Conservation (phyloP, 139 green algal genomes). For the Chlorokybus atmophyticus region DNA sequence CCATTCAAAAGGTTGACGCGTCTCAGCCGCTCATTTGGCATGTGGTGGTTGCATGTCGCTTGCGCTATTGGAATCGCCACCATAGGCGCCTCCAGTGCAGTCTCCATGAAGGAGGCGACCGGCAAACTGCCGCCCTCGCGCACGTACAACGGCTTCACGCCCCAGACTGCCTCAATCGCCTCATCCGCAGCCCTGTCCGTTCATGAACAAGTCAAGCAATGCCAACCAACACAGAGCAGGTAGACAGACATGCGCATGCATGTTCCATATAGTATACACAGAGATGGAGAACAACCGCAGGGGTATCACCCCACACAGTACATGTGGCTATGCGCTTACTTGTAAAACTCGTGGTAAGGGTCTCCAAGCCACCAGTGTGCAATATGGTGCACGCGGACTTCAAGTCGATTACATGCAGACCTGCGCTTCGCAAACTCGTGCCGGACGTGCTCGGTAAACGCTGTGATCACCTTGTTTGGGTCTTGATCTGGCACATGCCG, state of each 20-base stretch:
- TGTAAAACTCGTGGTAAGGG: constrained; percentile 38
- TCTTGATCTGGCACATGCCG: constrained; percentile 56
- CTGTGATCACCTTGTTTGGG: constrained; percentile 41
- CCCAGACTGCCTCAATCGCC: constrained; percentile 38
- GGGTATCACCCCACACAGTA: too few species aligned
- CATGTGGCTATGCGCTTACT: too few species aligned
- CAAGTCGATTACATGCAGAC: constrained; percentile 50
- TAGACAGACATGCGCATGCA: too few species aligned
- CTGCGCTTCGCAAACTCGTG: constrained; percentile 65
- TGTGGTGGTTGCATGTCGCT: constrained; percentile 43
- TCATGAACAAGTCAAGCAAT: too few species aligned
- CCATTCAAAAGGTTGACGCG: constrained; percentile 26
- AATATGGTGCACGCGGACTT: constrained; percentile 39
- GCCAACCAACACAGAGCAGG: too few species aligned
- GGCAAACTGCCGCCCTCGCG: constrained; percentile 40
- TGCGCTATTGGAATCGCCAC: constrained; percentile 87
- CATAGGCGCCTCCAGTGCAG: constrained; percentile 63
- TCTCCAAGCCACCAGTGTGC: constrained; percentile 68
- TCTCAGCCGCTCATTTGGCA: constrained; percentile 21
- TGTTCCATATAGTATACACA: too few species aligned
- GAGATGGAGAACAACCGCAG: too few species aligned
- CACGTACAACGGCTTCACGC: constrained; percentile 24
- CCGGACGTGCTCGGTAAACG: constrained; percentile 53
- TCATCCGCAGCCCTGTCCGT: constrained; percentile 59
- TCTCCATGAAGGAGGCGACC: constrained; percentile 74